These are phyloP conservation scores for Reticulascus tulasneorum DNA, from an alignment of 2,329 filamentous ascomycete species.

Conservation along the genomic window DNA sequence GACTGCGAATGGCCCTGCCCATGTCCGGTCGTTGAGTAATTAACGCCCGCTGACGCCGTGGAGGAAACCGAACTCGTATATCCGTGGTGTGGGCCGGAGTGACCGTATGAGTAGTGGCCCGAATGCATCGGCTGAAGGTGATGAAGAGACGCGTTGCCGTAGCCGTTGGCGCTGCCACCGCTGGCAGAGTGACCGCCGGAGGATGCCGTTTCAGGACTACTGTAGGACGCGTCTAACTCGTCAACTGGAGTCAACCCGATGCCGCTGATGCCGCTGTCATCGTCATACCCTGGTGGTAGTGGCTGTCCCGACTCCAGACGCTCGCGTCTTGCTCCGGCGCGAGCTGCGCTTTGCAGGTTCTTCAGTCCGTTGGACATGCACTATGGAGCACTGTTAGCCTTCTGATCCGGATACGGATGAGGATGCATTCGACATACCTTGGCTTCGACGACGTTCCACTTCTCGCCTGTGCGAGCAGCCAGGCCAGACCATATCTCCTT, in stretches of 20 bases:
- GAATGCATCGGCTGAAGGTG: conserved; percentile 20
- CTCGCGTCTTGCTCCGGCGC: conserved; percentile 63
- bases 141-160: conserved; percentile 23
- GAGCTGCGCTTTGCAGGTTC: conserved; percentile 68
- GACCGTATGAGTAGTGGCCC: conserved; percentile 22
- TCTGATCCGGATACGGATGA: neutral
- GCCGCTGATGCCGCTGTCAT: conserved; percentile 68
- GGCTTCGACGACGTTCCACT: conserved; percentile 67
- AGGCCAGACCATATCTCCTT: conserved; percentile 79
- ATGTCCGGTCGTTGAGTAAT: conserved; percentile 24
- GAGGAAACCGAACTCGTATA: conserved; percentile 55
- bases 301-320: conserved; percentile 47
- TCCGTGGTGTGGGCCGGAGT: conserved; percentile 27
- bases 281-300: conserved; percentile 49
- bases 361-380: conserved; percentile 82
- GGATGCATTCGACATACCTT: conserved; percentile 43
- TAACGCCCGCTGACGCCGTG: conserved; percentile 27
- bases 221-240: conserved; percentile 55
- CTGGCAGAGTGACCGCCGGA: conserved; percentile 40
- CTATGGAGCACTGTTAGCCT: conserved; percentile 36
- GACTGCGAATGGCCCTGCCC: conserved; percentile 20
- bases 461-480: conserved; percentile 73
- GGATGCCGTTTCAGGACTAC: conserved; percentile 47
- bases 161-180: conserved; percentile 26
- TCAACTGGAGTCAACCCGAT: conserved; percentile 56